phyloP scores from a whole-genome alignment of 257 asterid species.

The Misopates orontium region DNA sequence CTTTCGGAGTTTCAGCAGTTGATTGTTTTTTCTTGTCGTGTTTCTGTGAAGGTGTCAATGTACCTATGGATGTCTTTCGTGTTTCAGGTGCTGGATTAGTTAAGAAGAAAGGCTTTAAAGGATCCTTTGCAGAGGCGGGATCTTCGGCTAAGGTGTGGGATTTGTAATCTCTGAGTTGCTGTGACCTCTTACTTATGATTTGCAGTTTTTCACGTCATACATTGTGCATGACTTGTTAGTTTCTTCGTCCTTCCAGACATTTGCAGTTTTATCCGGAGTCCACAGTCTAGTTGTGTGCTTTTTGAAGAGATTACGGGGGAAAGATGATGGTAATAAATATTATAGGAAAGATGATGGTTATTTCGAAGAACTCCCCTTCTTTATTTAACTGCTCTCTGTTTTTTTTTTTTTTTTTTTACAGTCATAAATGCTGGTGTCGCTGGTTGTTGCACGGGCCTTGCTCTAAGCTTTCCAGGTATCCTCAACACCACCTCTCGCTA shows the following conservation, averaged over 20 bases:
- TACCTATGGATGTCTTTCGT: constrained; percentile 16
- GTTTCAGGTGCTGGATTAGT: constrained; percentile 68
- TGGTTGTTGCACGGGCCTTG: constrained; percentile 97
- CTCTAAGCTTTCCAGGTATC: constrained; percentile 88
- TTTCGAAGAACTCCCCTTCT: constrained; percentile 3
- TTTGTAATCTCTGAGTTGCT: constrained; percentile 5
- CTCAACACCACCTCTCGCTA: background rate
- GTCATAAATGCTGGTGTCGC: constrained; percentile 96
- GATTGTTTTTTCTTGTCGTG: background rate
- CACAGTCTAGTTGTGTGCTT: constrained; percentile 87
- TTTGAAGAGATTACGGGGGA: constrained; percentile 78
- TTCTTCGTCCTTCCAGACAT: constrained; percentile 47
- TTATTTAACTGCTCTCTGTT: constrained; percentile 19
- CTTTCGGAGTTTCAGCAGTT: background rate
- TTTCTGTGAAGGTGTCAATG: no score
- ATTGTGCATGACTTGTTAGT: background rate
- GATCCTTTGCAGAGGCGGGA: constrained; percentile 76
- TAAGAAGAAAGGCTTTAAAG: constrained; percentile 74
- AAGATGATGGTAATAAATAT: constrained; percentile 83
- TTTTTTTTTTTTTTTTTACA: constrained; percentile 35
- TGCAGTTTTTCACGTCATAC: background rate
- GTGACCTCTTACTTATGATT: background rate
- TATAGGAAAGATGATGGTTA: constrained; percentile 90
- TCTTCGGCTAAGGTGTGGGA: constrained; percentile 79
- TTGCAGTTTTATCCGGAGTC: constrained; percentile 91